A percentile compares a stretch with the other conserved stretches of the same genome.
These are phyloP conservation scores for Russula compacta DNA, from an alignment of 768 basidiomycete species.

Conservation along the genomic window DNA sequence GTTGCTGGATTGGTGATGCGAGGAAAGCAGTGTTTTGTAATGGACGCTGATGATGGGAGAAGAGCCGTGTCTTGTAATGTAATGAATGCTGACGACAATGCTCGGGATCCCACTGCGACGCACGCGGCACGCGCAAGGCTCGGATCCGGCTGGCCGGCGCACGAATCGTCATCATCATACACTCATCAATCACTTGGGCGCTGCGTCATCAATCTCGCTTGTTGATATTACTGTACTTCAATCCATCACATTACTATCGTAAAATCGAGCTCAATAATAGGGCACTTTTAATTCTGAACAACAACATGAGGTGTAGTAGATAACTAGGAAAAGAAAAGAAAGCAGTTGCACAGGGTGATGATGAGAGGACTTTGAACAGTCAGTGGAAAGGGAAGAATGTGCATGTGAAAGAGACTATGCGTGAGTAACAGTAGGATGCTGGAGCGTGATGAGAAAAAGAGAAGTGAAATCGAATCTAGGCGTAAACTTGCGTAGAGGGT, in stretches of 20 bases:
- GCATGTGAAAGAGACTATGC: neutral
- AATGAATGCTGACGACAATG: no score
- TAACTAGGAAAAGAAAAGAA: neutral
- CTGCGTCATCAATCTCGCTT: neutral
- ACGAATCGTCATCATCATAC: neutral
- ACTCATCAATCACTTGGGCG: neutral
- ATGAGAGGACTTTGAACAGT: neutral
- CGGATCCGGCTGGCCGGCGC: no score
- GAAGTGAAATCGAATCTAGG: neutral
- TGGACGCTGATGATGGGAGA: neutral
- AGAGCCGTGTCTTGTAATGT: no score
- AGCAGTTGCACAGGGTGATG: neutral
- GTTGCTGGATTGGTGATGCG: neutral
- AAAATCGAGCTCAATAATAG: neutral
- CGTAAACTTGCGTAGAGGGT: constrained; percentile 12
- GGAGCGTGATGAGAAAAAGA: neutral
- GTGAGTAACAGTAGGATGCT: neutral
- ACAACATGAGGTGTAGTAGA: neutral
- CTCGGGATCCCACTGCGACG: no score
- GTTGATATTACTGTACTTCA: neutral
- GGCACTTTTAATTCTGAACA: neutral
- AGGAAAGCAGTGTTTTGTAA: no score
- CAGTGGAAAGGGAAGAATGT: neutral
- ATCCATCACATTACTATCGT: neutral
- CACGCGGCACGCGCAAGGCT: no score